Evolutionary conservation across 2,329 filamentous ascomycete genomes (phyloP), one percentile per base, ranked within the genome.

Genomic region (Apiospora aurea): DNA sequence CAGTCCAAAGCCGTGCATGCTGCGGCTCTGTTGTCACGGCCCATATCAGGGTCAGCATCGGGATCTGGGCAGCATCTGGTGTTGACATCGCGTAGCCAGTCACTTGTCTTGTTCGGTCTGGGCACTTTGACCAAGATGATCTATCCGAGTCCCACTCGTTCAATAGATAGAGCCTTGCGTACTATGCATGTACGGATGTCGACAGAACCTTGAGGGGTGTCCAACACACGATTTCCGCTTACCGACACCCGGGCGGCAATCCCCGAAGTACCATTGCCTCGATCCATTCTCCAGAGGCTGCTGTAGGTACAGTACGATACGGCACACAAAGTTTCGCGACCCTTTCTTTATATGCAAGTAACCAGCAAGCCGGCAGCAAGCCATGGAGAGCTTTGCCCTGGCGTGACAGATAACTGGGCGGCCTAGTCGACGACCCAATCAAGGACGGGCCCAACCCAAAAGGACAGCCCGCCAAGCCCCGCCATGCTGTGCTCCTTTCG

Each of bases 351-450:
- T n/a, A 21, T 49, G 46, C 46, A 49, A 49, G 46, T 49, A 49
- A n/a, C 46, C 46, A 53, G 49, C 49, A 53, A 47, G 44, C 18
- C 44, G 4, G 5, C 44, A 5, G 14, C 44, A 21, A 21, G 49
- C 49, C 49, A 53, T 26, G 49, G 11, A 26, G 51, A 57, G 51
- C 51, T 57, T 57, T 57, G 51, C 26, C 51, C 51, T 57, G 51
- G 51, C 51, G 26, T 57, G 51, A 57, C 51, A 21, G 51, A 57
- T 34, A 34, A 57, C 51, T 57, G 51, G 26, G 26, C 41, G 66
- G 43, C 66, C 24, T 41, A 68, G 66, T 68, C 26, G 34, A 47
- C 66, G 66, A 68, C 47, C 66, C 66, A 68, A 68, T 68, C 66
- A 68, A 47, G 43, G 34, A 61, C 53, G 53, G 66, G 66, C 43